A percentile compares a stretch with the other conserved stretches of the same genome.
Conservation (phyloP, 805 yeast species). For the Brettanomyces nanus region DNA sequence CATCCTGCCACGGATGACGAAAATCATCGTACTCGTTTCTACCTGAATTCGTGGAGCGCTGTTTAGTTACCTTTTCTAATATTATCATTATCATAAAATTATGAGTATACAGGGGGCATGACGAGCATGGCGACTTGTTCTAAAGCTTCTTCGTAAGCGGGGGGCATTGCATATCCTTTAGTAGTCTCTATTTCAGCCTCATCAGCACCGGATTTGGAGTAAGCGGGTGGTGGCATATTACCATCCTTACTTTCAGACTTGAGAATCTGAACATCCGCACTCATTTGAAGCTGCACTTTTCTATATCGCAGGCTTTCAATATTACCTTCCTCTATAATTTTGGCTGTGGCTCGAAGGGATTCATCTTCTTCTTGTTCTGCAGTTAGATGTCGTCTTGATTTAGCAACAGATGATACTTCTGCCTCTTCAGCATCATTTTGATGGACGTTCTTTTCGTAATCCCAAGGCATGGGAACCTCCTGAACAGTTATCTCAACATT, state of each 20-base stretch:
- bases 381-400: conserved; percentile 1
- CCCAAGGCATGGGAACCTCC: too few relatives aligned
- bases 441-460: too few relatives aligned
- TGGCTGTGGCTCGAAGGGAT: conserved; percentile 16
- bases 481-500: conserved; percentile 8
- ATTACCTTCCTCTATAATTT: conserved; percentile 12
- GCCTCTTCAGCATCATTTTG: not conserved
- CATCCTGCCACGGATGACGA: not conserved
- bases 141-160: conserved; percentile 10
- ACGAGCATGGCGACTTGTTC: conserved; percentile 4
- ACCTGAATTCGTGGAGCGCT: conserved; percentile 25
- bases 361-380: conserved; percentile 11
- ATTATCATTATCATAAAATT: conserved; percentile 1
- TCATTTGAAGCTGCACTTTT: conserved; percentile 19
- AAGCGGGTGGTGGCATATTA: conserved; percentile 7
- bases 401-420: too few relatives aligned
- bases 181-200: not conserved
- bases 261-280: conserved; percentile 13
- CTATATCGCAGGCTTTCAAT: conserved; percentile 2
- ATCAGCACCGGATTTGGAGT: not conserved
- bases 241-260: conserved; percentile 16
- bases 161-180: conserved; percentile 5
- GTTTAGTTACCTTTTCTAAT: not conserved
- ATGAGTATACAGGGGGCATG: conserved; percentile 3
- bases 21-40: conserved; percentile 8